Evolutionary conservation across 768 basidiomycete genomes (phyloP).

Genomic region (Termitomyces sp.): DNA sequence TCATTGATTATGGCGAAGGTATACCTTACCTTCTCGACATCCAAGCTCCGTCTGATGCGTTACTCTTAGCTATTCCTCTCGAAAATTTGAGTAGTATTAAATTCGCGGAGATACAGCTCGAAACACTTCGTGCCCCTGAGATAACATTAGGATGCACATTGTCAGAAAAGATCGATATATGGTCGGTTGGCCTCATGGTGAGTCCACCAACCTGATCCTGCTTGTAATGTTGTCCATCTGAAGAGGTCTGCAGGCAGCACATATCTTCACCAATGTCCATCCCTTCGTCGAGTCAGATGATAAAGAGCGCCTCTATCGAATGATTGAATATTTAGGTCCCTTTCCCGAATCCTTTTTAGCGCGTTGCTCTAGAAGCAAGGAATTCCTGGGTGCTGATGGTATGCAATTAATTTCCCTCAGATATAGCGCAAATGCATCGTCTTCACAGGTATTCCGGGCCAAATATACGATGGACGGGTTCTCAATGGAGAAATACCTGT

Average conservation of each 20-base stretch:
- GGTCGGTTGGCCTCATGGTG: neutral
- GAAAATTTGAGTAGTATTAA: neutral
- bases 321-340: neutral
- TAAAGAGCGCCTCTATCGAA: neutral
- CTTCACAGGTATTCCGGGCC: neutral
- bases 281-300: neutral
- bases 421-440: neutral
- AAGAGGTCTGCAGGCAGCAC: neutral
- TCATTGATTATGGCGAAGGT: slow-evolving; percentile 4
- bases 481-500: neutral
- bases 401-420: neutral
- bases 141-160: neutral
- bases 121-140: neutral
- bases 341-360: neutral
- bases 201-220: neutral
- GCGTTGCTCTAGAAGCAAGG: neutral
- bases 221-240: neutral
- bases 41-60: neutral
- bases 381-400: neutral
- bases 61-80: neutral
- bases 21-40: neutral
- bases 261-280: neutral
- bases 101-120: neutral
- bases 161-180: slow-evolving; percentile 3
- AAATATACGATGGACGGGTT: neutral